Conservation (phyloP, 257 asterid genomes). For the Penstemon davidsonii region DNA sequence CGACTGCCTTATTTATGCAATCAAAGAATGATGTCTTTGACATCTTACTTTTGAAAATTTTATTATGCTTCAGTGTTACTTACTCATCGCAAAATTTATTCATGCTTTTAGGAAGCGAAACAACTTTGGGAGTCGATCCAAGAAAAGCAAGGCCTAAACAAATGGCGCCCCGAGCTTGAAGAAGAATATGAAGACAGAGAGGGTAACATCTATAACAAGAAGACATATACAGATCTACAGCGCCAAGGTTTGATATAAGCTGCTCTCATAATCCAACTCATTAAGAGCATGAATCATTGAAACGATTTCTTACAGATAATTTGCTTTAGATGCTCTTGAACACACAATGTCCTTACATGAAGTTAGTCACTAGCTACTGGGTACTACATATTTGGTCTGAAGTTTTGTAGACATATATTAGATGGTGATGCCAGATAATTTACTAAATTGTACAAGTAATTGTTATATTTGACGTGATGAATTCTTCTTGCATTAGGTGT, state of each 20-base stretch:
- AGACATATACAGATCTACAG: slow-evolving; percentile 92
- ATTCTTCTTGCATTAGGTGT: too few relatives aligned
- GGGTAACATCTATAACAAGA: slow-evolving; percentile 97
- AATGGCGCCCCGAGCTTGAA: slow-evolving; percentile 99
- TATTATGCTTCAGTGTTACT: not conserved
- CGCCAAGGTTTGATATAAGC: slow-evolving; percentile 90
- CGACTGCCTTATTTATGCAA: not conserved
- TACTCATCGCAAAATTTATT: slow-evolving; percentile 7
- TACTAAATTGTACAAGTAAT: too few relatives aligned
- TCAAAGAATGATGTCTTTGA: not conserved
- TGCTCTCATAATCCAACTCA: not conserved
- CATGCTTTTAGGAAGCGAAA: slow-evolving; percentile 77
- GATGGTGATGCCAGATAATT: too few relatives aligned
- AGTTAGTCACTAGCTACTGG: too few relatives aligned
- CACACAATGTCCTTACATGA: too few relatives aligned
- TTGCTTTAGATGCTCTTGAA: too few relatives aligned
- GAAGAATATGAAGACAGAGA: slow-evolving; percentile 97
- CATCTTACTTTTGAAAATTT: not conserved
- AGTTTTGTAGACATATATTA: too few relatives aligned
- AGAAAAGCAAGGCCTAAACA: slow-evolving; percentile 77
- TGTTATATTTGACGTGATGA: too few relatives aligned
- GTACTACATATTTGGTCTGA: too few relatives aligned
- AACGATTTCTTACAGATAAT: too few relatives aligned
- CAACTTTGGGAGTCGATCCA: slow-evolving; percentile 94
- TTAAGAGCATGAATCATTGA: not conserved